A percentile compares a stretch with the other conserved stretches of the same genome.
These are phyloP conservation scores for Porogramme epimiltina DNA, from an alignment of 1,284 basidiomycete genomes.

Conservation along the genomic window DNA sequence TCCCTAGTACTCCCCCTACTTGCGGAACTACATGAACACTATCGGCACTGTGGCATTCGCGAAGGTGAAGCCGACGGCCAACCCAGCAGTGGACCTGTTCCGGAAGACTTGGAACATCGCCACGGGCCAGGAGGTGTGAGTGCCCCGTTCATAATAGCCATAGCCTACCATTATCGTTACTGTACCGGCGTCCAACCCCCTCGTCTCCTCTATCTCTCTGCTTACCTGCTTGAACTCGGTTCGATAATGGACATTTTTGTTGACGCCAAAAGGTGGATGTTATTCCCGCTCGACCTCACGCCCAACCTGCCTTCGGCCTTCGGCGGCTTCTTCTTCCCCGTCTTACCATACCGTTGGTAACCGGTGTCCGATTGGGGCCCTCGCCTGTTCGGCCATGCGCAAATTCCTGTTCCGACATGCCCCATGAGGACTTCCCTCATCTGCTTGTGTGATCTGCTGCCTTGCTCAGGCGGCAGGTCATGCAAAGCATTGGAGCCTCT, in stretches of 20 bases:
- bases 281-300: conserved; percentile 6
- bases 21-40: conserved; percentile 69
- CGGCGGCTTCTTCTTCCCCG: conserved; percentile 6
- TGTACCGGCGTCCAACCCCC: conserved; percentile 6
- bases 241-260: conserved; percentile 13
- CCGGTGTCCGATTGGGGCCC: not conserved
- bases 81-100: conserved; percentile 59
- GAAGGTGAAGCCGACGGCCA: conserved; percentile 54
- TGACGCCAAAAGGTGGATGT: conserved; percentile 12
- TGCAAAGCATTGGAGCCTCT: too few relatives aligned
- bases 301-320: not conserved
- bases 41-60: conserved; percentile 65
- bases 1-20: conserved; percentile 71
- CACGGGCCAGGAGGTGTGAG: conserved; percentile 52
- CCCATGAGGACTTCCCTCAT: too few relatives aligned
- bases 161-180: conserved; percentile 6
- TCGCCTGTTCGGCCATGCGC: too few relatives aligned
- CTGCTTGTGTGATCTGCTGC: too few relatives aligned
- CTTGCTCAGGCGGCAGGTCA: too few relatives aligned
- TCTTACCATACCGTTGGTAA: conserved; percentile 7
- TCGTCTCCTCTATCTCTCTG: not conserved
- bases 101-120: conserved; percentile 72
- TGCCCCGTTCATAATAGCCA: conserved; percentile 5
- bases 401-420: too few relatives aligned
- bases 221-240: conserved; percentile 8